A percentile compares a stretch with the other conserved stretches of the same genome.
Conservation (phyloP, 345 rosid species). For the Eucalyptus decipiens region DNA sequence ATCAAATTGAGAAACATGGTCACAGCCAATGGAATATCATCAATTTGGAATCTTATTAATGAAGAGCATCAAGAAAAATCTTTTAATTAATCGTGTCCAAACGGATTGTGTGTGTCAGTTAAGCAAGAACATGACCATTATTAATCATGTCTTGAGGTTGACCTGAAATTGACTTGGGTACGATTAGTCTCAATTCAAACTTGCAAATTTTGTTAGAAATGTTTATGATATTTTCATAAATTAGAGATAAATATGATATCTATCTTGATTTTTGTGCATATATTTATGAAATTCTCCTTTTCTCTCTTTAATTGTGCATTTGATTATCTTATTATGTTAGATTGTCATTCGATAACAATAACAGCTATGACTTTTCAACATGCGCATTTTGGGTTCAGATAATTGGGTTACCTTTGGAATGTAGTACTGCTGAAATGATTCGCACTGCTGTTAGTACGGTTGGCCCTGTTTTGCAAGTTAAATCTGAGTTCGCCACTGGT, state of each 20-base stretch:
- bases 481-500: too few species aligned
- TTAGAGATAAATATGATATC: background rate
- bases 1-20: background rate
- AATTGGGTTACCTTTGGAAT: too few species aligned
- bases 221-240: background rate
- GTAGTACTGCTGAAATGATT: too few species aligned
- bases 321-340: background rate
- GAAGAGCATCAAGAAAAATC: background rate
- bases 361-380: too few species aligned
- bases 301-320: background rate
- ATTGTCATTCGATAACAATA: background rate
- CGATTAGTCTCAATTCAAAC: background rate
- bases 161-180: background rate
- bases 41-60: background rate
- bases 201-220: background rate
- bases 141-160: background rate
- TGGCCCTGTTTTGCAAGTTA: too few species aligned
- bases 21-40: background rate
- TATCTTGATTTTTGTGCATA: background rate
- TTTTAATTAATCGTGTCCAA: background rate
- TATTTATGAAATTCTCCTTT: background rate
- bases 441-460: too few species aligned
- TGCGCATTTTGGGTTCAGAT: too few species aligned
- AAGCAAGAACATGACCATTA: background rate
- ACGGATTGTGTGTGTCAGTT: accelerated